Evolutionary conservation across 2,329 filamentous ascomycete species (phyloP).

Genomic region (Pseudogymnoascus sp.): DNA sequence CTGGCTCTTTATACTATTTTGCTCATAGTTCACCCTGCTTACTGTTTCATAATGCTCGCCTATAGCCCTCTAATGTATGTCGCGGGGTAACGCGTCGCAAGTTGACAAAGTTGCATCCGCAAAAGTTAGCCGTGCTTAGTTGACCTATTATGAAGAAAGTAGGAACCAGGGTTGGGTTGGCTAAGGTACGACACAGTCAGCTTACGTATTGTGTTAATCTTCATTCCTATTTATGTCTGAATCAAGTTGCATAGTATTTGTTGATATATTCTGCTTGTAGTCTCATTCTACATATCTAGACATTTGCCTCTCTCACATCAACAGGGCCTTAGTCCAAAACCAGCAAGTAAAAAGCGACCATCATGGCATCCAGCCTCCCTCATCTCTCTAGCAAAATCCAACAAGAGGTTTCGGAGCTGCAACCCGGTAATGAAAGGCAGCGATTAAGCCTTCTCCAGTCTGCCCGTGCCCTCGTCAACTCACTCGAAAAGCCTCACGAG

Average conservation of each 20-base stretch:
- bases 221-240: neutral
- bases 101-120: neutral
- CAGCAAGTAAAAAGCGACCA: neutral
- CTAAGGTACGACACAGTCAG: neutral
- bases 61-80: too few relatives aligned
- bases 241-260: neutral
- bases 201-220: neutral
- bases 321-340: neutral
- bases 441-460: neutral
- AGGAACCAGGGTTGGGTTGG: neutral
- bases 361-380: neutral
- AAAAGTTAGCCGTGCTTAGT: neutral
- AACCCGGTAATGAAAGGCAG: neutral
- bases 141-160: neutral
- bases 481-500: slow-evolving; percentile 5
- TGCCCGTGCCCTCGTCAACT: slow-evolving; percentile 5
- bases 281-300: neutral
- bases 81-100: too few relatives aligned
- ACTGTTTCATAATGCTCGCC: too few relatives aligned
- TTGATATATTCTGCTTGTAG: neutral
- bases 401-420: neutral
- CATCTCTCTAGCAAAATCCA: neutral
- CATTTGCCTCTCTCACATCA: neutral
- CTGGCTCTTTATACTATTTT: too few relatives aligned
- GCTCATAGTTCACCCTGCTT: too few relatives aligned